These are phyloP conservation scores for Inonotus obliquus DNA, from an alignment of 1,284 basidiomycete species.

Conservation along the genomic window DNA sequence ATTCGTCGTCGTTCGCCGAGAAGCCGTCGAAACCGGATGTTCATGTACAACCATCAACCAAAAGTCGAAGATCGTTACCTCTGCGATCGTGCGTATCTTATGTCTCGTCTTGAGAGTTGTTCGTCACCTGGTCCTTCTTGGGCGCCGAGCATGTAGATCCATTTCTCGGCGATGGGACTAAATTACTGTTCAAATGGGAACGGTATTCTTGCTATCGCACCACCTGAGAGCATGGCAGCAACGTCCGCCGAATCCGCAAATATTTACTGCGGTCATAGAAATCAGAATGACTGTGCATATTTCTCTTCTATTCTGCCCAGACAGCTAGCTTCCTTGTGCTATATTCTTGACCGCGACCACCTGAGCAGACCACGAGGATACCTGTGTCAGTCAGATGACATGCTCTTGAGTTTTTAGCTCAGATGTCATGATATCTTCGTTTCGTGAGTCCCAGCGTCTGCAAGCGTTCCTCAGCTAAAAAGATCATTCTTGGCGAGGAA, in stretches of 20 bases:
- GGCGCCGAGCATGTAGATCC: background rate
- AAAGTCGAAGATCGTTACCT: background rate
- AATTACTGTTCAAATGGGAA: background rate
- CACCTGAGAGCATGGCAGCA: background rate
- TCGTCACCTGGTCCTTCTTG: background rate
- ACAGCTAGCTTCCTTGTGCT: background rate
- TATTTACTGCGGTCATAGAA: background rate
- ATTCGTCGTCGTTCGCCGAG: background rate
- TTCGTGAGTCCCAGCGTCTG: background rate
- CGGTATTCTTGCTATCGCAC: background rate
- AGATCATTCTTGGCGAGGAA: background rate
- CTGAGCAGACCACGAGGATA: background rate
- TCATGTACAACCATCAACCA: too few relatives aligned
- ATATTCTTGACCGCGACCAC: background rate
- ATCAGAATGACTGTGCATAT: background rate
- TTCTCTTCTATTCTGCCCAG: background rate
- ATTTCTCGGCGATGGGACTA: conserved; percentile 1
- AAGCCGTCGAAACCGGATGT: background rate
- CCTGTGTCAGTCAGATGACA: background rate
- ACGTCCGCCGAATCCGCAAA: background rate
- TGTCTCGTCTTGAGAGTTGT: too few relatives aligned
- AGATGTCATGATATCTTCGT: background rate
- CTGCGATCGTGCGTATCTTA: too few relatives aligned
- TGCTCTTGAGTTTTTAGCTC: background rate
- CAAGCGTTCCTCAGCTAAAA: background rate